Evolutionary conservation across 2,329 filamentous ascomycete species (phyloP).

Genomic region (Fusarium torulosum): DNA sequence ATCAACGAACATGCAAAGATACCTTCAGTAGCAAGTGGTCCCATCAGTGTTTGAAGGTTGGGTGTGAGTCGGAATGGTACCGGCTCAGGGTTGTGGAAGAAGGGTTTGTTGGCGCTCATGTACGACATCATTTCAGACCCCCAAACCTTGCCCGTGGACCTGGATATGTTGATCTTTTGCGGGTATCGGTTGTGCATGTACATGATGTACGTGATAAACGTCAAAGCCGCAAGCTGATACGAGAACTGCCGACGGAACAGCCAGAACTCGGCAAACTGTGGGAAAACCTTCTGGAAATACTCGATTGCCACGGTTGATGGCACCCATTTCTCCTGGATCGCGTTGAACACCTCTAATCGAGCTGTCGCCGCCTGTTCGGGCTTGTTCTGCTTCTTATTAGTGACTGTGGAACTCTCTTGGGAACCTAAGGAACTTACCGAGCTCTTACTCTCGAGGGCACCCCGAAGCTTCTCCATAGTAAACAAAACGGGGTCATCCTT

Average conservation of each 20-base stretch:
- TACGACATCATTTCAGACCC: constrained; percentile 92
- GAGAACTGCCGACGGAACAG: constrained; percentile 97
- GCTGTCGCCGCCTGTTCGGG: constrained; percentile 78
- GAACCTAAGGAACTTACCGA: constrained; percentile 58
- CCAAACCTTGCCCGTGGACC: constrained; percentile 93
- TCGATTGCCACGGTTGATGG: constrained; percentile 84
- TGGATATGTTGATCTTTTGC: constrained; percentile 92
- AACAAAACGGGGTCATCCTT: constrained; percentile 97
- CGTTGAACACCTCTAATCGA: constrained; percentile 90
- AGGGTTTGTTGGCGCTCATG: constrained; percentile 85
- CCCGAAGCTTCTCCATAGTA: constrained; percentile 92
- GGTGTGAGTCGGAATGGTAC: constrained; percentile 98
- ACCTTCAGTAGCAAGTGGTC: constrained; percentile 93
- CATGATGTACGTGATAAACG: constrained; percentile 99
- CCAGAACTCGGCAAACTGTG: constrained; percentile 95
- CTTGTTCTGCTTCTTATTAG: constrained; percentile 65
- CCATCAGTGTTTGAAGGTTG: constrained; percentile 96
- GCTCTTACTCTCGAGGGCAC: constrained; percentile 77
- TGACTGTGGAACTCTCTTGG: not conserved
- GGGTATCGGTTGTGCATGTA: constrained; percentile 97
- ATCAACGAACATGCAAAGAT: constrained; percentile 96
- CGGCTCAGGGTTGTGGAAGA: constrained; percentile 94
- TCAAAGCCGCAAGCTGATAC: constrained; percentile 93
- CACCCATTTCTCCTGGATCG: constrained; percentile 95
- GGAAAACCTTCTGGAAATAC: constrained; percentile 90